phyloP scores from a whole-genome alignment of 177 flowering plant species.

The Tripterygium wilfordii region DNA sequence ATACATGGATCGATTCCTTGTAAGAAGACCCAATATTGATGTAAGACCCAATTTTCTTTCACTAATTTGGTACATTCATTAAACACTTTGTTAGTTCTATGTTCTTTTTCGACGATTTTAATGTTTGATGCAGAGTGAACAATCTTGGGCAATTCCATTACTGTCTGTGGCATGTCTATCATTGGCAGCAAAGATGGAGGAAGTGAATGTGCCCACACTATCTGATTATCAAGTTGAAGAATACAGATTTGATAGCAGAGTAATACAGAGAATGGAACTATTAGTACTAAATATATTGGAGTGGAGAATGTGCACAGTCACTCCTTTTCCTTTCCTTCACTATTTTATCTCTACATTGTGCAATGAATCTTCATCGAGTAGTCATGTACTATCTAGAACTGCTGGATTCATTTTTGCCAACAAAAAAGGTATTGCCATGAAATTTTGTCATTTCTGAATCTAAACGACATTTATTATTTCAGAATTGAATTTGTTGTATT shows the following conservation, averaged over 20 bases:
- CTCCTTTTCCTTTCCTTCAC: constrained; percentile 30
- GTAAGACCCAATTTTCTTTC: constrained; percentile 26
- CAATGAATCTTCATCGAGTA: constrained; percentile 6
- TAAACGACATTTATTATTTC: background rate
- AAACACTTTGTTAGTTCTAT: background rate
- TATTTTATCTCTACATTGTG: constrained; percentile 22
- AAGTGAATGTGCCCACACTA: constrained; percentile 21
- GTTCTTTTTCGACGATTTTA: background rate
- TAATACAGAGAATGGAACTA: constrained; percentile 45
- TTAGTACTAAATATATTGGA: constrained; percentile 35
- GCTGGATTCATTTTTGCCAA: constrained; percentile 15
- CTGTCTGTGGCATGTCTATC: constrained; percentile 40
- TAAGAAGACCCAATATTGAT: constrained; percentile 32
- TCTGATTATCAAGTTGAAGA: constrained; percentile 23
- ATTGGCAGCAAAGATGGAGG: constrained; percentile 48
- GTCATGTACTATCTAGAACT: background rate
- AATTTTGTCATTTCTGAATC: background rate
- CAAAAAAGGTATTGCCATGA: constrained; percentile 22
- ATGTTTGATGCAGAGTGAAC: constrained; percentile 30
- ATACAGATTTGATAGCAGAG: constrained; percentile 20
- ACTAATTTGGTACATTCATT: background rate
- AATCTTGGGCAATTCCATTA: constrained; percentile 33
- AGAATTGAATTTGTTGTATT: background rate
- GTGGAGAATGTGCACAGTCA: constrained; percentile 34
- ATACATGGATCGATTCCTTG: constrained; percentile 61